Evolutionary conservation across 345 rosid genomes (phyloP).

Genomic region (Moricandia arvensis): DNA sequence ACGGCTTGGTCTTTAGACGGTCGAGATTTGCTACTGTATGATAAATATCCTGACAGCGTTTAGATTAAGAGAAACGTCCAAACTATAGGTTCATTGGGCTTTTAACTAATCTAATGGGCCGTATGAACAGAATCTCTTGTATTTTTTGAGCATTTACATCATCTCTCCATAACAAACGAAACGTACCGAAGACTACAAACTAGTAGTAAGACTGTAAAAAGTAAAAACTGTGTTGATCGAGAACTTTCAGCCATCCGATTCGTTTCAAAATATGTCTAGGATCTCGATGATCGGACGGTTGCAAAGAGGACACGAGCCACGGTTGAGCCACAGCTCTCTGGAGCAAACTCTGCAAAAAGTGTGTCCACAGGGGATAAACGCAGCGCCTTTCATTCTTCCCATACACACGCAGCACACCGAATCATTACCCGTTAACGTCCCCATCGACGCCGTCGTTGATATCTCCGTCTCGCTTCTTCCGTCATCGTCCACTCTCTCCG

Average conservation of each 20-base stretch:
- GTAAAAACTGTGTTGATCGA: too few species aligned
- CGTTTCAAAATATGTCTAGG: constrained; percentile 55
- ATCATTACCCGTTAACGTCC: constrained; percentile 42
- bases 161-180: not conserved
- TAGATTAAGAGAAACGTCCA: not conserved
- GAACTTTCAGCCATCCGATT: constrained; percentile 22
- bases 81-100: constrained; percentile 6
- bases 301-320: constrained; percentile 77
- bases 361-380: constrained; percentile 85
- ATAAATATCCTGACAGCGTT: constrained; percentile 2
- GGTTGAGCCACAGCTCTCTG: constrained; percentile 63
- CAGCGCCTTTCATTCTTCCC: constrained; percentile 69
- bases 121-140: not conserved
- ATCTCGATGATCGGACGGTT: constrained; percentile 66
- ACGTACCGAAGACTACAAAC: constrained; percentile 18
- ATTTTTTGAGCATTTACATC: constrained; percentile 20
- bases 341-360: constrained; percentile 79
- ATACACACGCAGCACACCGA: constrained; percentile 78
- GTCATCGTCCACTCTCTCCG: constrained; percentile 39
- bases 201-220: too few species aligned
- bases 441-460: constrained; percentile 25
- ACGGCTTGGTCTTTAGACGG: not conserved
- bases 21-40: not conserved
- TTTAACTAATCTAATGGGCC: constrained; percentile 15
- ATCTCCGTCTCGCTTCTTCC: constrained; percentile 21